Evolutionary conservation across 2,329 filamentous ascomycete species (phyloP), one percentile per base, ranked within the genome.

Genomic region (Ceratocystis lukuohia): DNA sequence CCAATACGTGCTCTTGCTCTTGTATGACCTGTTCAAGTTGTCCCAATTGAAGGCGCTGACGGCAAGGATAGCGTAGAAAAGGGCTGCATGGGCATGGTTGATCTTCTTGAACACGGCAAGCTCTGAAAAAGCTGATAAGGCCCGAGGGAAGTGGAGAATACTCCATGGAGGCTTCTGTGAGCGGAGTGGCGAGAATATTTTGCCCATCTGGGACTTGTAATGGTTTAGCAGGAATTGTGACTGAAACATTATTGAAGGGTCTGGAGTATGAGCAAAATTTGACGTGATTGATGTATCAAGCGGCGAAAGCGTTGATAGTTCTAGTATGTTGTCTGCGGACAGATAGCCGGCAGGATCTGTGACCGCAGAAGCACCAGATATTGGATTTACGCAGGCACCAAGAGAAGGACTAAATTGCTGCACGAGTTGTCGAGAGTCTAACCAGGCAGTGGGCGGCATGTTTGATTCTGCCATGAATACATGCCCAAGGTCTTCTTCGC

Each of bases 131-230:
- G 72, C 74, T 17, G 70, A 71, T 64, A 75, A 75, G 5, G 72
- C 72, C 64, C 75, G 72, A 3, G 76, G 75, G 10, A 77, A 70
- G 57, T 77, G 76, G 0, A 78, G 71, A 4, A 76, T 70, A 65
- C 77, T 74, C 76, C 76, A 77, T 0, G 76, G 76, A 1, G 76
- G 76, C 68, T 78, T 77, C 45, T 71, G 72, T 62, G 76, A 73
- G 12, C 72, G 71, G 37, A 76, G 72, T 0, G 75, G 76, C 0
- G 76, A 75, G 62, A 78, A 71, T 2, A 75, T 66, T 3, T 69
- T 70, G 20, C 77, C 72, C 2, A 77, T 73, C 3, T 72, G 73
- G 1, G 73, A 73, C 1, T 71, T 71, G 67, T 77, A 77, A 65
- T 77, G 74, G 28, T 74, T 74, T 28, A 78, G 71, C 0, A 78